These are phyloP conservation scores for Aspergillus carlsbadensis DNA, from an alignment of 495 filamentous ascomycete species.

Conservation along the genomic window DNA sequence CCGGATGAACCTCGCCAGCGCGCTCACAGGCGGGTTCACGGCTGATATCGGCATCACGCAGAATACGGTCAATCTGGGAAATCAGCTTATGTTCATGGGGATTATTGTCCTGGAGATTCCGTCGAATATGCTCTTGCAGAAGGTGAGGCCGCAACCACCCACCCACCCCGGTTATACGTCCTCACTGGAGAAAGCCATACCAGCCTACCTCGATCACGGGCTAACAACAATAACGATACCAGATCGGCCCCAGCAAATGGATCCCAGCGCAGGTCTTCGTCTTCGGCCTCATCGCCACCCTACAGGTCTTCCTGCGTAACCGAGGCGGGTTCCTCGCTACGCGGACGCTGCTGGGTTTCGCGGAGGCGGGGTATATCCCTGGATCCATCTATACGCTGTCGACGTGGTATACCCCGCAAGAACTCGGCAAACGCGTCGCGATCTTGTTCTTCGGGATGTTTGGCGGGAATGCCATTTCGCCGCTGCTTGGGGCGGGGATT, in stretches of 20 bases:
- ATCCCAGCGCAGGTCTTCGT: constrained; percentile 50
- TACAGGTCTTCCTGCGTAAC: constrained; percentile 52
- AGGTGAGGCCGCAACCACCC: constrained; percentile 6
- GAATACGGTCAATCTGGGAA: constrained; percentile 55
- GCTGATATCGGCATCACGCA: constrained; percentile 44
- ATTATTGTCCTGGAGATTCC: constrained; percentile 56
- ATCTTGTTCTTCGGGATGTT: constrained; percentile 54
- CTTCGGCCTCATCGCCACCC: constrained; percentile 50
- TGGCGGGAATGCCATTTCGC: constrained; percentile 46
- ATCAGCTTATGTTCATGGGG: constrained; percentile 52
- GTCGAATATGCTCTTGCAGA: constrained; percentile 44
- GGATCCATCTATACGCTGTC: constrained; percentile 56
- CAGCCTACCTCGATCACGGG: neutral
- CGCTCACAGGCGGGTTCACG: constrained; percentile 44
- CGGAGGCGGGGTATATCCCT: constrained; percentile 58
- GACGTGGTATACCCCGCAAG: constrained; percentile 52
- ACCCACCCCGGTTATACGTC: no score
- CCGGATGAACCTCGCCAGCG: constrained; percentile 45
- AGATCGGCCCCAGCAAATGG: constrained; percentile 51
- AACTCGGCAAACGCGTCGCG: constrained; percentile 50
- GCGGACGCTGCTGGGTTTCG: constrained; percentile 47
- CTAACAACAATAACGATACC: constrained; percentile 15
- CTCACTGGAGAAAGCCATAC: no score
- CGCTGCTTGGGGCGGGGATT: constrained; percentile 44
- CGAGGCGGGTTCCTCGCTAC: constrained; percentile 42